Percentiles rank a stretch among this genome's conserved stretches.
These are phyloP conservation scores for Botrytis porri DNA, from an alignment of 2,329 filamentous ascomycete species.

Conservation along the genomic window DNA sequence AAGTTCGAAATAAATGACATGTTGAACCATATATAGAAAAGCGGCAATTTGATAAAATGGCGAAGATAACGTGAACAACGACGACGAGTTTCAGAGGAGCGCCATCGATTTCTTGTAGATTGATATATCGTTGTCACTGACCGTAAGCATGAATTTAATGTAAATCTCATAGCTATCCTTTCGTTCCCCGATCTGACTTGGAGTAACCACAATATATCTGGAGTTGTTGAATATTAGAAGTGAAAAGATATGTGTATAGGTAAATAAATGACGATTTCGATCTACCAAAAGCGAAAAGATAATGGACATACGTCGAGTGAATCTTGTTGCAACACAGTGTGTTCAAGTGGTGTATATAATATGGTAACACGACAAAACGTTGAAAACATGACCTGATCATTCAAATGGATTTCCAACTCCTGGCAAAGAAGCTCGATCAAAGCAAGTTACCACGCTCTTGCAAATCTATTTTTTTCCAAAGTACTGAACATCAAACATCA, in stretches of 20 bases:
- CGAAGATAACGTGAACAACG: not conserved
- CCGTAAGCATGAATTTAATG: not conserved
- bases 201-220: not conserved
- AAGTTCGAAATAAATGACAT: not conserved
- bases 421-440: not conserved
- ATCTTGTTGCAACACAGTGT: not conserved
- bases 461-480: not conserved
- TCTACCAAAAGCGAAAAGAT: not conserved
- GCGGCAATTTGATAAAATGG: not conserved
- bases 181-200: not conserved
- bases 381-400: not conserved
- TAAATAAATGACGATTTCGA: not conserved
- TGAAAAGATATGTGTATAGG: not conserved
- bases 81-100: not conserved
- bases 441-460: not conserved
- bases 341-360: not conserved
- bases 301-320: not conserved
- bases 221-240: not conserved
- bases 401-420: not conserved
- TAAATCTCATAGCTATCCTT: not conserved
- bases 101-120: accelerated
- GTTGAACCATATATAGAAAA: not conserved
- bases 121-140: not conserved
- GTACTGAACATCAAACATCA: not conserved
- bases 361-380: too few species aligned